Evolutionary conservation across 2,329 filamentous ascomycete genomes (phyloP).

Genomic region (Pseudodiploospora longispora): DNA sequence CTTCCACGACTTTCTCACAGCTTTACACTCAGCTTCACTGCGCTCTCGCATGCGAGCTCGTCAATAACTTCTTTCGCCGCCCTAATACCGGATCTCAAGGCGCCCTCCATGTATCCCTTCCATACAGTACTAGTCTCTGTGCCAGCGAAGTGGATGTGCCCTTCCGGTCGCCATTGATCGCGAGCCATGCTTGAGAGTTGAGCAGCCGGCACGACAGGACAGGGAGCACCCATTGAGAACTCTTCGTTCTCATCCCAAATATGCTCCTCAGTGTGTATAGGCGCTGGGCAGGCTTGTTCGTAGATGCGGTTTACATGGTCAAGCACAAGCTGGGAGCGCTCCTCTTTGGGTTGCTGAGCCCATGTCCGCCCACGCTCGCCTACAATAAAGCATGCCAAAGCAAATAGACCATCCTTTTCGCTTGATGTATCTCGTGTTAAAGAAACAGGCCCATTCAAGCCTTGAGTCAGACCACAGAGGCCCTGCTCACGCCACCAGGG

Average conservation of each 20-base stretch:
- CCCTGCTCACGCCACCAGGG: conserved; percentile 28
- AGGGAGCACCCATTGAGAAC: conserved; percentile 25
- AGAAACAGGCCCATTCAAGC: conserved; percentile 24
- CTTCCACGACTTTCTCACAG: too few species aligned
- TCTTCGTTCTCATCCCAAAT: conserved; percentile 17
- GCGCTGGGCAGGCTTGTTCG: conserved; percentile 3
- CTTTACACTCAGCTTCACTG: too few species aligned
- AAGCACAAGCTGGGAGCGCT: conserved; percentile 23
- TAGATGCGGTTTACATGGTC: conserved; percentile 25
- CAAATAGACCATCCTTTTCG: conserved; percentile 19
- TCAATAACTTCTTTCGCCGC: conserved; percentile 33
- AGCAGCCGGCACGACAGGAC: conserved; percentile 23
- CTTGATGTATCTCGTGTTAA: conserved; percentile 34
- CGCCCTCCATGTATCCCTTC: conserved; percentile 47
- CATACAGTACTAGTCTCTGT: conserved; percentile 40
- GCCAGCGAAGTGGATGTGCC: conserved; percentile 40
- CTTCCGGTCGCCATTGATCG: conserved; percentile 24
- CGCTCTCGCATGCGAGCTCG: too few species aligned
- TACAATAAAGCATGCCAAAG: conserved; percentile 34
- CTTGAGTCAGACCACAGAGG: conserved; percentile 3
- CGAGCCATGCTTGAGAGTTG: conserved; percentile 19
- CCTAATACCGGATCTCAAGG: conserved; percentile 34
- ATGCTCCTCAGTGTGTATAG: not conserved
- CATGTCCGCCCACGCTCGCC: conserved; percentile 28
- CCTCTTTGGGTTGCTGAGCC: conserved; percentile 18